Percentiles rank a stretch among this genome's conserved stretches.
Conservation (phyloP, 192 early-diverging fungal species). For the Coemansia sp. region DNA sequence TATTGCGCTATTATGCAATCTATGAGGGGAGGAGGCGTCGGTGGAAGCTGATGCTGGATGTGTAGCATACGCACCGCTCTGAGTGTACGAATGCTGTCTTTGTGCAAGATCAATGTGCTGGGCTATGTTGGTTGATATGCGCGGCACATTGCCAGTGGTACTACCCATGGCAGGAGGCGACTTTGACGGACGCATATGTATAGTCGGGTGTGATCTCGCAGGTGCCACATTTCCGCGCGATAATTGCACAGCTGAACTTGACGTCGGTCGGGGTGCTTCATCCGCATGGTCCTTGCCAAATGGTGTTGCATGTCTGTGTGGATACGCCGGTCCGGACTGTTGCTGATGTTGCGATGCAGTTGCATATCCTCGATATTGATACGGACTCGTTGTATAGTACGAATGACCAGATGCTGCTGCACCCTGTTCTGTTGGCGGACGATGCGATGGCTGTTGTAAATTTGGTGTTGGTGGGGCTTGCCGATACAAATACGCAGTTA, state of each 20-base stretch:
- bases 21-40: constrained; percentile 25
- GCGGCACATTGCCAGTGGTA: not conserved
- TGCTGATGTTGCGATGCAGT: not conserved
- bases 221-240: not conserved
- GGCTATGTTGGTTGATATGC: not conserved
- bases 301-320: constrained; percentile 12
- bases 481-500: constrained; percentile 36
- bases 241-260: not conserved
- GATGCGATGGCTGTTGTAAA: constrained; percentile 9
- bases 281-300: constrained; percentile 20
- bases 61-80: constrained; percentile 1
- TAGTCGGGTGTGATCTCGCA: not conserved
- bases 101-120: not conserved
- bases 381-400: not conserved
- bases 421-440: not conserved
- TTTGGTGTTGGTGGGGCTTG: constrained; percentile 15
- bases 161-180: not conserved
- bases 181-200: constrained; percentile 1
- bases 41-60: constrained; percentile 20
- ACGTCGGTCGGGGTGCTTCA: not conserved
- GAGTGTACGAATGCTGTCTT: constrained; percentile 5
- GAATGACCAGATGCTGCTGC: not conserved
- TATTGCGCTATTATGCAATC: not conserved
- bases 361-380: not conserved
- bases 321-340: not conserved